A percentile compares a stretch with the other conserved stretches of the same genome.
Evolutionary conservation across 495 filamentous ascomycete genomes (phyloP).

Genomic region (Talaromyces proteolyticus): DNA sequence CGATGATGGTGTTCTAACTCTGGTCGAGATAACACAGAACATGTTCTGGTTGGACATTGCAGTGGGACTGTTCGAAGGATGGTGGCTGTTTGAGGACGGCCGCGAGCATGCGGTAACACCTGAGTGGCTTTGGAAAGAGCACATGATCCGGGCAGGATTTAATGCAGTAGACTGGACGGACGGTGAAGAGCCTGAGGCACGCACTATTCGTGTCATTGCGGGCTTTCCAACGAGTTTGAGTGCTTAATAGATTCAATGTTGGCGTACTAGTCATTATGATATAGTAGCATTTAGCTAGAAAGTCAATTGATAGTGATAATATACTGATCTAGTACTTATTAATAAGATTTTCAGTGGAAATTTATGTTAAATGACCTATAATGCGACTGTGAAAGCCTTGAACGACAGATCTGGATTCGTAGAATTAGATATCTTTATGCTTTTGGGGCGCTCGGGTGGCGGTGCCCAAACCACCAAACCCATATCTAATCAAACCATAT

Average conservation of each 20-base stretch:
- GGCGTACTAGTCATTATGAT: neutral
- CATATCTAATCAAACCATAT: no score
- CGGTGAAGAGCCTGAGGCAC: slow-evolving; percentile 8
- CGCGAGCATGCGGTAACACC: slow-evolving; percentile 15
- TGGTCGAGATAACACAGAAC: slow-evolving; percentile 33
- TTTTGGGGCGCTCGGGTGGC: no score
- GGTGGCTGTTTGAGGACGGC: slow-evolving; percentile 28
- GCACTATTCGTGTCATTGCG: slow-evolving; percentile 18
- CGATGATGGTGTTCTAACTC: slow-evolving; percentile 24
- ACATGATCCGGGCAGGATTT: slow-evolving; percentile 12
- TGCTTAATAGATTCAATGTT: neutral
- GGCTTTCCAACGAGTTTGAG: slow-evolving; percentile 10
- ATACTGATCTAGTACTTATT: no score
- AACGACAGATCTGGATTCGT: no score
- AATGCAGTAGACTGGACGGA: slow-evolving; percentile 13
- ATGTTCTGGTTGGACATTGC: slow-evolving; percentile 25
- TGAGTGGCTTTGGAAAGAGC: slow-evolving; percentile 10
- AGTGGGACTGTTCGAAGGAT: slow-evolving; percentile 29
- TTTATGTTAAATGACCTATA: no score
- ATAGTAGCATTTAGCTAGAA: no score
- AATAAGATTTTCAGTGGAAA: no score
- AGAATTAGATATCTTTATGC: no score
- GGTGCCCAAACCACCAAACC: no score
- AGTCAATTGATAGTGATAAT: no score
- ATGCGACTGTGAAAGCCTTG: no score